Evolutionary conservation across 345 rosid species (phyloP).

Genomic region (Turritis glabra): DNA sequence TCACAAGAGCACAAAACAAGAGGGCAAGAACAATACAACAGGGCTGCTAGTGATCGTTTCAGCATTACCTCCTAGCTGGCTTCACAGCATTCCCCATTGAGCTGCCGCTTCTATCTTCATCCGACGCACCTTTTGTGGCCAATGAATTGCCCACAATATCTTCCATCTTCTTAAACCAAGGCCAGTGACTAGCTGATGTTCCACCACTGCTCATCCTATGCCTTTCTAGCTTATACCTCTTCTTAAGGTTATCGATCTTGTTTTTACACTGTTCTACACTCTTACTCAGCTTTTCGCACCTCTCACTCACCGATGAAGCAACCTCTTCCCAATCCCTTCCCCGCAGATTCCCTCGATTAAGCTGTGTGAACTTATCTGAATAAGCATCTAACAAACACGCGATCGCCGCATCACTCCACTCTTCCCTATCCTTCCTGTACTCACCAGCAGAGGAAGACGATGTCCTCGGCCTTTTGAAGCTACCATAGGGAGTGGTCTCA

Average conservation of each 20-base stretch:
- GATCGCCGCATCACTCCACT: slow-evolving; percentile 92
- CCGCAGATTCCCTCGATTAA: slow-evolving; percentile 79
- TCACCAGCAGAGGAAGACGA: slow-evolving; percentile 44
- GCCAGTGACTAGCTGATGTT: slow-evolving; percentile 69
- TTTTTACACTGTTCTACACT: slow-evolving; percentile 91
- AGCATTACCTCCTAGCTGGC: slow-evolving; percentile 62
- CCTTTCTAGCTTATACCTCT: slow-evolving; percentile 83
- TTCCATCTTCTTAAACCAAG: slow-evolving; percentile 88
- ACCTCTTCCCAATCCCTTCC: slow-evolving; percentile 99
- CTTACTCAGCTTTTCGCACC: slow-evolving; percentile 63
- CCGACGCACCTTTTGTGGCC: slow-evolving; percentile 44
- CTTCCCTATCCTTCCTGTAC: slow-evolving; percentile 88
- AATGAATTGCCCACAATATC: slow-evolving; percentile 67
- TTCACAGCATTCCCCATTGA: slow-evolving; percentile 45
- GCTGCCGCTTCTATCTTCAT: slow-evolving; percentile 55
- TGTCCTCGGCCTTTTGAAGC: slow-evolving; percentile 54
- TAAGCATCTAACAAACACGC: slow-evolving; percentile 78
- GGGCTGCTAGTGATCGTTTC: neutral
- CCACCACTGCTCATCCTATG: slow-evolving; percentile 68
- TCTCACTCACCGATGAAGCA: slow-evolving; percentile 71
- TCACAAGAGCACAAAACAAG: neutral
- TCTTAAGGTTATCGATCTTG: slow-evolving; percentile 89
- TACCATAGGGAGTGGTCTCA: slow-evolving; percentile 41
- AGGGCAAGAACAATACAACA: neutral
- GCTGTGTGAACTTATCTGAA: slow-evolving; percentile 71